Evolutionary conservation across 352 stramenopile species (phyloP).

Genomic region (Phytopythium litorale): DNA sequence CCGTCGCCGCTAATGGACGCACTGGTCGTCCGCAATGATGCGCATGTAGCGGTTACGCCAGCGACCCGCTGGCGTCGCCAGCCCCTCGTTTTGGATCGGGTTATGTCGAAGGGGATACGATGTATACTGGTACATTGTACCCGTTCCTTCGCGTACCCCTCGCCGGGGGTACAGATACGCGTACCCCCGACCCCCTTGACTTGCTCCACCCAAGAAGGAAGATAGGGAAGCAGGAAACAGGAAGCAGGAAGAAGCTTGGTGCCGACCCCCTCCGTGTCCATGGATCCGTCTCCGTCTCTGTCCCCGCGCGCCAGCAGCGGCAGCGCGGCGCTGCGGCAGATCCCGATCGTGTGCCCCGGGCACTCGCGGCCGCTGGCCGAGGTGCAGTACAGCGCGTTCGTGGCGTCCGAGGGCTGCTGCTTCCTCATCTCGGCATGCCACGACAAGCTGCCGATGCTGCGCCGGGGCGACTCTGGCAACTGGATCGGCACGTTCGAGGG

Average conservation of each 20-base stretch:
- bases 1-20: too few species aligned
- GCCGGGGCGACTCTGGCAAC: slow-evolving; percentile 74
- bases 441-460: slow-evolving; percentile 88
- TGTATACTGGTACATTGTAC: too few species aligned
- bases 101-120: too few species aligned
- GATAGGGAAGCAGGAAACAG: not conserved
- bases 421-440: slow-evolving; percentile 84
- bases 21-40: too few species aligned
- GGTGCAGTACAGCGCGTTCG: slow-evolving; percentile 58
- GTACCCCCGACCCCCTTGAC: not conserved
- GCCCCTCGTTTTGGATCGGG: too few species aligned
- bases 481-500: slow-evolving; percentile 98
- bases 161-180: not conserved
- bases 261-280: not conserved
- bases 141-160: too few species aligned
- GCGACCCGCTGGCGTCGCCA: too few species aligned
- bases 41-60: too few species aligned
- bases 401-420: slow-evolving; percentile 39
- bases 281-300: slow-evolving; percentile 29
- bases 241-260: not conserved
- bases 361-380: slow-evolving; percentile 80
- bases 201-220: not conserved
- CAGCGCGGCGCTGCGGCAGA: slow-evolving; percentile 47
- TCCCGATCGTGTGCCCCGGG: slow-evolving; percentile 83
- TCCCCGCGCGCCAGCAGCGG: slow-evolving; percentile 21